A percentile compares a stretch with the other conserved stretches of the same genome.
These are phyloP conservation scores for Beauveria scarabaeidicola DNA, from an alignment of 2,329 filamentous ascomycete genomes.

Conservation along the genomic window DNA sequence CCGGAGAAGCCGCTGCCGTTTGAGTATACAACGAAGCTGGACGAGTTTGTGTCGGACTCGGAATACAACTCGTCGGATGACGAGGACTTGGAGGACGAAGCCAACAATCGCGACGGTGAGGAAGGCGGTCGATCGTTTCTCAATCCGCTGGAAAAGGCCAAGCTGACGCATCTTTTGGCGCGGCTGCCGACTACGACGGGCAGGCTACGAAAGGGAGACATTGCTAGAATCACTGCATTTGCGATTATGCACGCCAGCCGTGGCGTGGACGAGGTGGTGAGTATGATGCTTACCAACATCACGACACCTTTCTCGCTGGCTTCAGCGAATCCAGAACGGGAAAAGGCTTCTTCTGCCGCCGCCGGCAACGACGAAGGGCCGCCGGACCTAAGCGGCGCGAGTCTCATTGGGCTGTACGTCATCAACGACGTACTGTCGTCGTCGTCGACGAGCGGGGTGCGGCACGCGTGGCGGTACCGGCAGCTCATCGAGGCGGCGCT, in stretches of 20 bases:
- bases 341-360: slow-evolving; percentile 31
- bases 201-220: slow-evolving; percentile 71
- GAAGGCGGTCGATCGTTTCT: slow-evolving; percentile 56
- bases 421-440: slow-evolving; percentile 71
- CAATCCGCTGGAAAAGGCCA: slow-evolving; percentile 75
- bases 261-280: slow-evolving; percentile 85
- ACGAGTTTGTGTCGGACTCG: slow-evolving; percentile 73
- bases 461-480: slow-evolving; percentile 80
- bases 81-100: slow-evolving; percentile 59
- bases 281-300: slow-evolving; percentile 77
- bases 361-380: slow-evolving; percentile 36
- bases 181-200: slow-evolving; percentile 69
- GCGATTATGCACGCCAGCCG: slow-evolving; percentile 79
- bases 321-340: slow-evolving; percentile 54
- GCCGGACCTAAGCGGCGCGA: slow-evolving; percentile 60
- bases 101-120: slow-evolving; percentile 31
- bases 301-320: slow-evolving; percentile 67
- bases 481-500: slow-evolving; percentile 70
- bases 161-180: slow-evolving; percentile 74
- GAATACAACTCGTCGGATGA: slow-evolving; percentile 85
- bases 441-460: slow-evolving; percentile 64
- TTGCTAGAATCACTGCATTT: slow-evolving; percentile 79
- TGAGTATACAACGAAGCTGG: slow-evolving; percentile 68
- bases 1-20: slow-evolving; percentile 68
- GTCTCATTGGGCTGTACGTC: slow-evolving; percentile 73